Evolutionary conservation across 2,329 filamentous ascomycete genomes (phyloP), one percentile per base, ranked within the genome.

Genomic region (Akanthomyces lecanii): DNA sequence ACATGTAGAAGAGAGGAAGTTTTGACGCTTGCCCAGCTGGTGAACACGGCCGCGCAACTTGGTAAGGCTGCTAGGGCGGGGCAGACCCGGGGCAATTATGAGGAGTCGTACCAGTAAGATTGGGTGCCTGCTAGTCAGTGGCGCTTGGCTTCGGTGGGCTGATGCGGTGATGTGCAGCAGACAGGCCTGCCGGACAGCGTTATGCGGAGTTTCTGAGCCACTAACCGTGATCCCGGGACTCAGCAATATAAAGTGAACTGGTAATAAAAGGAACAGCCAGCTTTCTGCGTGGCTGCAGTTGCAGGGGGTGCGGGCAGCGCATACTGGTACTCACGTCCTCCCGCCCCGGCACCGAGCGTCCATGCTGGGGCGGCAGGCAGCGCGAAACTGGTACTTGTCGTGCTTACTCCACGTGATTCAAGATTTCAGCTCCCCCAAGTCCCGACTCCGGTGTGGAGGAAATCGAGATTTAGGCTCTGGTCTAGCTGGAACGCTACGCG

Each of bases 401-500:
- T 16, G 56, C 56, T 30, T 50, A 50, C 45, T 38, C 45, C 45
- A 59, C 56, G 45, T 59, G 45, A 50, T 59, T 25, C 16, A 25
- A 28, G 21, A 51, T 12, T 50, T 51, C 14, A 42, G 33, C 33
- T 42, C 16, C 36, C 6, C 6, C 53, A 45, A 25, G 23, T 21
- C 5, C 25, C 33, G 33, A 23, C 25, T 23, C 25, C 10, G 36
- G 25, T 14, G 45, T 42, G 30, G 45, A 59, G 56, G 56, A 50
- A n/a, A 59, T 59, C 14, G 33, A 28, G 56, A 50, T 30, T 50
- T 23, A 21, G 23, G 12, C 4, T n/a, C 21, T 3, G 21, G 23
- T n/a, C 25, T 5, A 8, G 21, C 38, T 1, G 4, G 11, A 23
- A 21, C 8, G 30, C n/a, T 23, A 25, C 52, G 4, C 28, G 12